Conservation (phyloP, 805 yeast species). For the Myxozyma udenii region DNA sequence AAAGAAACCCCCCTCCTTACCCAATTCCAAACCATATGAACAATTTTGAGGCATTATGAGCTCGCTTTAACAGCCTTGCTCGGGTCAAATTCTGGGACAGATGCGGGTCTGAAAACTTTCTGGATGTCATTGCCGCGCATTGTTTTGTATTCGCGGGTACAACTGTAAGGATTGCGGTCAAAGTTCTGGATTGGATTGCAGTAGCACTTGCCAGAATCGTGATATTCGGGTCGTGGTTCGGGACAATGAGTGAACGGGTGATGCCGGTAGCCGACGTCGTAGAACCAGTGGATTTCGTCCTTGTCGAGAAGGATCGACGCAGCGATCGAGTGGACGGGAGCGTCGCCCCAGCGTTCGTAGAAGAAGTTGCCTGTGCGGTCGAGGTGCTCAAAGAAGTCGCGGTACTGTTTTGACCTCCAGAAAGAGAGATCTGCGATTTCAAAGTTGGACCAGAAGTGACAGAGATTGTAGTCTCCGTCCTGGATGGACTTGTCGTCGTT, state of each 20-base stretch:
- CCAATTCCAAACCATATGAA: too few species aligned
- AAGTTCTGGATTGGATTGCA: constrained; percentile 25
- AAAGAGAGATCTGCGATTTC: constrained; percentile 60
- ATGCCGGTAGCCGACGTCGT: constrained; percentile 79
- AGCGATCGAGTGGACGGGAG: constrained; percentile 81
- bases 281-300: constrained; percentile 68
- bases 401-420: constrained; percentile 54
- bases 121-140: constrained; percentile 19
- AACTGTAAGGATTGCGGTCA: constrained; percentile 19
- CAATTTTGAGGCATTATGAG: too few species aligned
- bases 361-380: constrained; percentile 65
- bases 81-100: too few species aligned
- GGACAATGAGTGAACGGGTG: constrained; percentile 31
- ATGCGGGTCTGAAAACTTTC: neutral
- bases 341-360: constrained; percentile 72
- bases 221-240: constrained; percentile 18
- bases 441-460: constrained; percentile 82
- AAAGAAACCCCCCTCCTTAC: too few species aligned
- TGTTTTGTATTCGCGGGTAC: constrained; percentile 14
- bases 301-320: constrained; percentile 57
- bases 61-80: too few species aligned
- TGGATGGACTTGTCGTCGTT: constrained; percentile 52
- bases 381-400: constrained; percentile 51
- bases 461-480: constrained; percentile 55
- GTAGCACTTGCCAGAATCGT: constrained; percentile 22